Conservation (phyloP, 345 rosid species). For the Barbarea vulgaris region DNA sequence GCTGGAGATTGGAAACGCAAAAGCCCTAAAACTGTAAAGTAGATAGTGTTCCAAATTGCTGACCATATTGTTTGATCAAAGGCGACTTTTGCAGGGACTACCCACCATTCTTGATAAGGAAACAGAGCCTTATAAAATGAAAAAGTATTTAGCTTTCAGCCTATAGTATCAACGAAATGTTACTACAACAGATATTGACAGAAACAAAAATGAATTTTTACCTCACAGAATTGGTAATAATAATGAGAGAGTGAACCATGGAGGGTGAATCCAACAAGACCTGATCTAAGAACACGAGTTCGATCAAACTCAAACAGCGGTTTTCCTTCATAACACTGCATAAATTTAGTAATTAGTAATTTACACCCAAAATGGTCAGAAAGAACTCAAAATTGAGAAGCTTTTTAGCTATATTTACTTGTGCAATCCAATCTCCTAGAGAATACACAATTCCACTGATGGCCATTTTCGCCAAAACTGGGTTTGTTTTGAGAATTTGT, state of each 20-base stretch:
- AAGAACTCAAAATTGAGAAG: background rate
- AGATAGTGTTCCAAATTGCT: constrained; percentile 86
- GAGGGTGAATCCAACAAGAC: constrained; percentile 89
- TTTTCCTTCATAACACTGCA: constrained; percentile 89
- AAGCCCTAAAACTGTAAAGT: constrained; percentile 65
- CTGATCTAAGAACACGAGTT: constrained; percentile 73
- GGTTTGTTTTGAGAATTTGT: constrained; percentile 77
- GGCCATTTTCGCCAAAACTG: constrained; percentile 94
- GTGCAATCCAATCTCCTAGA: constrained; percentile 97
- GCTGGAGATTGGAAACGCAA: constrained; percentile 72
- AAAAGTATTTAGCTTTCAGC: constrained; percentile 30
- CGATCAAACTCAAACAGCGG: constrained; percentile 75
- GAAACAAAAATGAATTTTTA: constrained; percentile 13
- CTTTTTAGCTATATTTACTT: constrained; percentile 50
- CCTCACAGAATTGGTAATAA: constrained; percentile 93
- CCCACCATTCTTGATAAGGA: constrained; percentile 93
- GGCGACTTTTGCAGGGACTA: constrained; percentile 84
- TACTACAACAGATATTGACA: background rate
- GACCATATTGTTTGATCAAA: constrained; percentile 94
- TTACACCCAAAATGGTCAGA: background rate
- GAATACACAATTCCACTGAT: constrained; percentile 89
- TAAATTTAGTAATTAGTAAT: too few relatives aligned
- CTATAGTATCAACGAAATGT: background rate
- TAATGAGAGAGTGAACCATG: constrained; percentile 96
- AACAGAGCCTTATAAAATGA: constrained; percentile 59